Base-by-base conservation (phyloP, 2,329 filamentous ascomycete species). In the Fusarium nodosum region DNA sequence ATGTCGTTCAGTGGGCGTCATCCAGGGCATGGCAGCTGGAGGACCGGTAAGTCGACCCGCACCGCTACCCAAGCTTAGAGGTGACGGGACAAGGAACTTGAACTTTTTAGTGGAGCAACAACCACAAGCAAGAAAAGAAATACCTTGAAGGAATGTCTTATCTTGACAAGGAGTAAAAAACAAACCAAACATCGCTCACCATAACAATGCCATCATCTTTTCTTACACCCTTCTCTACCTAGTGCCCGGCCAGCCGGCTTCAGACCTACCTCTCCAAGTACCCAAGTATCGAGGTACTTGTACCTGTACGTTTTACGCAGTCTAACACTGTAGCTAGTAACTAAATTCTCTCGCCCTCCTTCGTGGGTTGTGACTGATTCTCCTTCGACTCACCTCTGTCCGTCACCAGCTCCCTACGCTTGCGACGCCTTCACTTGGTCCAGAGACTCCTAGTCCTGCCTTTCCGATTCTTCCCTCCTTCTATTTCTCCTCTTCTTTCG, bases 41-140 rank as follows among this genome's bases (percentile, higher is more conserved):
- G 42, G 46, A 56, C 48, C 34, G 66, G 66, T 69, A 55, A 15
- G 67, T 64, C 47, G 67, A 71, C 67, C 67, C 67, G 63, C 67
- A 59, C 66, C 54, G 54, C 66, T 69, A 68, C 56, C n/a, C 51
- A 60, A 62, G 46, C 28, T 30, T n/a, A 31, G 28, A 50, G 46
- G 42, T n/a, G 48, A 34, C 15, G 33, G 45, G 52, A 52, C 56
- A 54, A 30, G 56, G 42, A 69, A 44, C 50, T 62, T 62, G 50
- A 74, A 73, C 69, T 71, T 69, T 71, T 68, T 70, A 72, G 69
- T 68, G 69, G 69, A 39, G 60, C 51, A 39, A 11, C 24, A 39
- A 51, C 34, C 48, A 53, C 47, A 66, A 58, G 41, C 65, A 62
- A 68, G 62, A 46, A 55, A 60, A 66, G 66, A 69, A 69, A 59